These are phyloP conservation scores for Straminergon stramineum DNA, from an alignment of 225 moss, liverwort and hornwort genomes.

Conservation along the genomic window DNA sequence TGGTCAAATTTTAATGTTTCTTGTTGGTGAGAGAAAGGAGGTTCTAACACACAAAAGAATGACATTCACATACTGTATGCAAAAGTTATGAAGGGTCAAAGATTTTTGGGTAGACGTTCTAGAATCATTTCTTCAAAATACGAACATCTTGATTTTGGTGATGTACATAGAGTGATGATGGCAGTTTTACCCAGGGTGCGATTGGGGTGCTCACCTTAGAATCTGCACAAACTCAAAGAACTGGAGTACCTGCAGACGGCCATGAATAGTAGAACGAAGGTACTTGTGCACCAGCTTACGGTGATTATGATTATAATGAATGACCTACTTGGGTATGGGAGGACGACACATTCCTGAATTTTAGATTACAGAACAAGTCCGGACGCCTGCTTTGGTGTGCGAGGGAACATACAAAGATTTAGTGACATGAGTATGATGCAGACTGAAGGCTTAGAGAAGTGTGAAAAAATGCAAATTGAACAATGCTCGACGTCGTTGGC, in stretches of 20 bases:
- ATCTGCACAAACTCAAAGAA: slow-evolving; percentile 60
- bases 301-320: too few relatives aligned
- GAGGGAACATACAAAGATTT: too few relatives aligned
- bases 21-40: not conserved
- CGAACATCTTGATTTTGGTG: not conserved
- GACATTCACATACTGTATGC: not conserved
- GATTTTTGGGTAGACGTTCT: too few relatives aligned
- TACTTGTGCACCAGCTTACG: not conserved
- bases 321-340: too few relatives aligned
- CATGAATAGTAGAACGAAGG: slow-evolving; percentile 66
- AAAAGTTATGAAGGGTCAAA: not conserved
- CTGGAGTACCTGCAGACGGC: slow-evolving; percentile 70
- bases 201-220: slow-evolving; percentile 19
- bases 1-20: not conserved
- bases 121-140: not conserved
- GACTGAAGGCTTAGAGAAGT: slow-evolving; percentile 74
- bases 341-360: not conserved
- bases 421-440: slow-evolving; percentile 7
- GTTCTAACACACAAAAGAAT: not conserved
- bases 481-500: slow-evolving; percentile 70
- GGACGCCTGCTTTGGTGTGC: not conserved
- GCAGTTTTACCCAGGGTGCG: not conserved
- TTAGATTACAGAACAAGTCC: not conserved
- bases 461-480: slow-evolving; percentile 68
- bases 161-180: not conserved